Conservation (phyloP, 192 early-diverging fungal species). For the Chytriomyces sp. region DNA sequence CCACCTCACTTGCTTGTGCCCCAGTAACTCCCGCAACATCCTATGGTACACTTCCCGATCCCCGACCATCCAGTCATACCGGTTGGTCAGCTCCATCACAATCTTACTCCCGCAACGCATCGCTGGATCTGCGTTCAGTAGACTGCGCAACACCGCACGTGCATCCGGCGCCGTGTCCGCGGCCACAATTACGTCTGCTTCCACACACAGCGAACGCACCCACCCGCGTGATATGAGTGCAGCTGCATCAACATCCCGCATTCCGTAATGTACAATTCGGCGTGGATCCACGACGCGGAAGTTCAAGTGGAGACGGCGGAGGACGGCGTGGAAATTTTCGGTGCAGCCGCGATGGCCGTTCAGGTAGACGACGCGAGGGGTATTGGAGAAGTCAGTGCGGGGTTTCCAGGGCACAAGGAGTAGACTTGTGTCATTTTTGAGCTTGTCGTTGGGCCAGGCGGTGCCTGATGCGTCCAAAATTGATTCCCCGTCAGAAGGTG, state of each 20-base stretch:
- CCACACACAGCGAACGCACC: neutral
- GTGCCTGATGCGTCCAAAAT: no score
- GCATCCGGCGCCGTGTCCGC: conserved; percentile 7
- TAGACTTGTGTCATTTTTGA: neutral
- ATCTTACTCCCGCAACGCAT: conserved; percentile 8
- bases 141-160: neutral
- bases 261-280: neutral
- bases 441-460: no score
- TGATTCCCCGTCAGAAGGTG: no score
- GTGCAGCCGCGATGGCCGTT: conserved; percentile 15
- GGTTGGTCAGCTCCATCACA: conserved; percentile 12
- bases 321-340: conserved; percentile 14
- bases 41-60: neutral
- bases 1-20: neutral
- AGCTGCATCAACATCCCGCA: neutral
- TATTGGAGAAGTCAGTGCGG: neutral
- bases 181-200: neutral
- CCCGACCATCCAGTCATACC: conserved; percentile 14
- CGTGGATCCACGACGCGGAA: conserved; percentile 1
- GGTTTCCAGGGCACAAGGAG: neutral
- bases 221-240: neutral
- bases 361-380: neutral
- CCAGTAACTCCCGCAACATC: neutral
- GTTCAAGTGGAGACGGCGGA: neutral
- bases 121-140: neutral